Evolutionary conservation across 345 rosid genomes (phyloP).

Genomic region (Boechera stricta): DNA sequence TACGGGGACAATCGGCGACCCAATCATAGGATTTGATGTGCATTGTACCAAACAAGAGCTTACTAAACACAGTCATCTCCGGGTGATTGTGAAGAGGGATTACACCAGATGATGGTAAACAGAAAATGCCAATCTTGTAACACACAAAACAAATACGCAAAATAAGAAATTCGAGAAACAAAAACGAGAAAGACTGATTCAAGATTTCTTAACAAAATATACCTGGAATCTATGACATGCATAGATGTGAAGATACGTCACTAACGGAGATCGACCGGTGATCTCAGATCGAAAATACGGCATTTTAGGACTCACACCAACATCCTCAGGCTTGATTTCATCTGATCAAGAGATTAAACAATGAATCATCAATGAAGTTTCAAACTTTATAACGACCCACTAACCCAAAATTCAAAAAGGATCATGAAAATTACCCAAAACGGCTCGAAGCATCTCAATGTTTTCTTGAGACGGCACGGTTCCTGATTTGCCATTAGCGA

Average conservation of each 20-base stretch:
- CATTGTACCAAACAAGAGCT: constrained; percentile 93
- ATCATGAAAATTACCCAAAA: constrained; percentile 60
- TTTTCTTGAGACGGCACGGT: constrained; percentile 64
- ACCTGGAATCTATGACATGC: constrained; percentile 77
- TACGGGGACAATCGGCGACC: constrained; percentile 59
- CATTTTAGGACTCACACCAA: constrained; percentile 61
- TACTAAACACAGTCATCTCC: constrained; percentile 98
- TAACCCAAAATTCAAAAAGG: background rate
- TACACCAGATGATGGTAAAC: constrained; percentile 87
- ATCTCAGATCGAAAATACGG: constrained; percentile 45
- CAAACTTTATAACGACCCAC: background rate
- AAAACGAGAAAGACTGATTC: background rate
- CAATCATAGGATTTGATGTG: constrained; percentile 96
- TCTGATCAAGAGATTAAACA: constrained; percentile 49
- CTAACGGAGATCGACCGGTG: constrained; percentile 45
- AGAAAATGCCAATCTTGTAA: constrained; percentile 88
- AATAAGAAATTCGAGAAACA: background rate
- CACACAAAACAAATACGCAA: background rate
- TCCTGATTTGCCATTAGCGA: constrained; percentile 55
- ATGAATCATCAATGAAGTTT: background rate
- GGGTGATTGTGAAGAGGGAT: constrained; percentile 99
- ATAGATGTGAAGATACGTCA: constrained; percentile 70
- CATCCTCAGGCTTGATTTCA: constrained; percentile 65
- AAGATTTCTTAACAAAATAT: constrained; percentile 5
- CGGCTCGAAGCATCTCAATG: constrained; percentile 62